Percentiles rank a stretch among this genome's conserved stretches.
Evolutionary conservation across 768 basidiomycete genomes (phyloP).

Genomic region (Lentinula lateritia): DNA sequence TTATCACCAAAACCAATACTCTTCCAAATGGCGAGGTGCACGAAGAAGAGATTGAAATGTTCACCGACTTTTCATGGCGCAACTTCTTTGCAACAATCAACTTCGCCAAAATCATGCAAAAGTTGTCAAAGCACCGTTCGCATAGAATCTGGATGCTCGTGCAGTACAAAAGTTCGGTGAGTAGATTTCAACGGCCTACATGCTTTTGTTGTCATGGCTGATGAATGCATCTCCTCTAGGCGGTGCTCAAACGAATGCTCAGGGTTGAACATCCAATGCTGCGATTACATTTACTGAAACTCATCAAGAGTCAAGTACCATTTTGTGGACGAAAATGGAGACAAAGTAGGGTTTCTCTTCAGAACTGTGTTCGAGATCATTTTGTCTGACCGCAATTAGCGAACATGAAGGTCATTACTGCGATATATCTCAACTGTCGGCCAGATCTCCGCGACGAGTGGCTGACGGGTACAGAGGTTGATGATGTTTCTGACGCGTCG

Average conservation of each 20-base stretch:
- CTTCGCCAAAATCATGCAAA: slow-evolving; percentile 97
- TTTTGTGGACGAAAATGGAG: slow-evolving; percentile 98
- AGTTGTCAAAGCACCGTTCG: slow-evolving; percentile 89
- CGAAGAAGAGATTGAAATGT: slow-evolving; percentile 86
- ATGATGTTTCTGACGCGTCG: slow-evolving; percentile 88
- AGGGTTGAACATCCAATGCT: slow-evolving; percentile 92
- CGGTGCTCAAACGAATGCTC: slow-evolving; percentile 91
- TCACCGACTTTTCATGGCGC: slow-evolving; percentile 94
- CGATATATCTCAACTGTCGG: slow-evolving; percentile 95
- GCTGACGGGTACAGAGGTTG: slow-evolving; percentile 90
- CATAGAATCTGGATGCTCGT: slow-evolving; percentile 95
- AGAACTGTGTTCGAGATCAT: background rate
- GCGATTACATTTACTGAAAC: slow-evolving; percentile 90
- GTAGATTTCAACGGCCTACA: slow-evolving; percentile 17
- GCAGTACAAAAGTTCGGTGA: slow-evolving; percentile 95
- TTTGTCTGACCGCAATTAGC: slow-evolving; percentile 39
- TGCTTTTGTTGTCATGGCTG: background rate
- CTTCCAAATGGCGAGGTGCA: slow-evolving; percentile 71
- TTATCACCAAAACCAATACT: slow-evolving; percentile 46
- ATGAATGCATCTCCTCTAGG: slow-evolving; percentile 40
- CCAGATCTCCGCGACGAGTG: slow-evolving; percentile 97
- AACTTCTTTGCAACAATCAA: slow-evolving; percentile 98
- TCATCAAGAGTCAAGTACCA: slow-evolving; percentile 98
- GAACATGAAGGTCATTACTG: slow-evolving; percentile 99
- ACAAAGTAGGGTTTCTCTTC: slow-evolving; percentile 57